Evolutionary conservation across 2,329 filamentous ascomycete species (phyloP), one percentile per base, ranked within the genome.

Genomic region (Diaporthe helianthi): DNA sequence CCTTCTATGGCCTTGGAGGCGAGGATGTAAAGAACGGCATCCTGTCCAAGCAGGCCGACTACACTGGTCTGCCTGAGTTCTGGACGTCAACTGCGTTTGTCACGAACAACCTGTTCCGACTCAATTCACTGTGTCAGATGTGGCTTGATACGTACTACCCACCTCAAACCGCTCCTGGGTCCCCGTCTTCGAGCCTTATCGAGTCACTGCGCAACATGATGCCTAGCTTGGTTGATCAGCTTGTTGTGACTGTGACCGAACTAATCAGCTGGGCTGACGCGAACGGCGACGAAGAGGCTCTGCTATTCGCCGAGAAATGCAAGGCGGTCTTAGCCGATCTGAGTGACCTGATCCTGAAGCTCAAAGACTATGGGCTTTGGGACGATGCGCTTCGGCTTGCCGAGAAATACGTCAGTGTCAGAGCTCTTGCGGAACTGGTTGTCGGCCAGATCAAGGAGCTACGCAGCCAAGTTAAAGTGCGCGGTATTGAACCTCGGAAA

Each of bases 21-120:
- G 92, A 94, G 72, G 82, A 87, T 64, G 79, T 96, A 38, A 83
- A 89, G 60, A 83, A 90, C 72, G 90, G 91, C 8, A 86, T 93
- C 29, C 79, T 93, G 12, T 80, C 82, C 2, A 55, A 49, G 24
- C 36, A 31, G 22, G 81, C 85, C 19, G 87, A 88, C 53, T 94
- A 93, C 75, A 85, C 90, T 24, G 87, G 85, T 13, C 84, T 98
- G 10, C 88, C 91, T 0, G 90, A 93, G 70, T 92, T 94, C 53
- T 99, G 96, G 96, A 98, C 94, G 0, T 94, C 93, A 19, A 89
- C 87, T 73, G 79, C 82, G 52, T 88, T 85, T 72, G 82, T 90
- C 67, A 86, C 88, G 63, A 89, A 89, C 76, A 90, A 90, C 71
- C 75, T 84, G 15, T 87, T 88, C 75, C 87, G 88, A 22, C 83